Evolutionary conservation across 371 early-diverging fungal species (phyloP).

Genomic region (Mucor indicus): DNA sequence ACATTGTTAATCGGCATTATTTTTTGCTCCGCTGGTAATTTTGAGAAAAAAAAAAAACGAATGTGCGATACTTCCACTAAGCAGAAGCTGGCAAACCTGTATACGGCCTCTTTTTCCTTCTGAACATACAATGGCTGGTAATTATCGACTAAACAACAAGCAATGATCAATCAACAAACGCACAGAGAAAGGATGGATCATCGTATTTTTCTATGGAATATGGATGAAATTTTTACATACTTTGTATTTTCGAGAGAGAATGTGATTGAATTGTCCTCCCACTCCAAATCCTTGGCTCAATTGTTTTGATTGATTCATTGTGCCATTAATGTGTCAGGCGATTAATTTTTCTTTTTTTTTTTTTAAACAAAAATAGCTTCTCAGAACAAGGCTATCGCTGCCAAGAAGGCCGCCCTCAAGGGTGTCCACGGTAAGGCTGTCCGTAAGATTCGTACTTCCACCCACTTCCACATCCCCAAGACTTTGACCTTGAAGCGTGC

Average conservation of each 20-base stretch:
- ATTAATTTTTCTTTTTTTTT: too few species aligned
- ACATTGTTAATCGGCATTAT: too few species aligned
- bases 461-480: constrained; percentile 91
- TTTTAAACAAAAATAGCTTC: constrained; percentile 19
- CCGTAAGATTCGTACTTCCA: constrained; percentile 82
- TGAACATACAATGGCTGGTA: constrained; percentile 25
- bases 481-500: constrained; percentile 79
- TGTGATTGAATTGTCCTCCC: too few species aligned
- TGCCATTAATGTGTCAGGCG: too few species aligned
- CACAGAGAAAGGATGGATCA: too few species aligned
- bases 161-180: not conserved
- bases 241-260: too few species aligned
- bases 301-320: too few species aligned
- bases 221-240: too few species aligned
- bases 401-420: constrained; percentile 86
- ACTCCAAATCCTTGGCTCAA: too few species aligned
- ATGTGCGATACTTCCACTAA: constrained; percentile 11
- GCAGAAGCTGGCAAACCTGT: constrained; percentile 9
- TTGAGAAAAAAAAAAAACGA: not conserved
- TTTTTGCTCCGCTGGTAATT: too few species aligned
- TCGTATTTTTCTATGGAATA: too few species aligned
- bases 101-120: constrained; percentile 23
- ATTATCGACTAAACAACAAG: constrained; percentile 5
- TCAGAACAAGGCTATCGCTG: constrained; percentile 56
- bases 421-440: constrained; percentile 71